A percentile compares a stretch with the other conserved stretches of the same genome.
Conservation (phyloP, 2,329 filamentous ascomycete species). For the Pseudogymnoascus sp. region DNA sequence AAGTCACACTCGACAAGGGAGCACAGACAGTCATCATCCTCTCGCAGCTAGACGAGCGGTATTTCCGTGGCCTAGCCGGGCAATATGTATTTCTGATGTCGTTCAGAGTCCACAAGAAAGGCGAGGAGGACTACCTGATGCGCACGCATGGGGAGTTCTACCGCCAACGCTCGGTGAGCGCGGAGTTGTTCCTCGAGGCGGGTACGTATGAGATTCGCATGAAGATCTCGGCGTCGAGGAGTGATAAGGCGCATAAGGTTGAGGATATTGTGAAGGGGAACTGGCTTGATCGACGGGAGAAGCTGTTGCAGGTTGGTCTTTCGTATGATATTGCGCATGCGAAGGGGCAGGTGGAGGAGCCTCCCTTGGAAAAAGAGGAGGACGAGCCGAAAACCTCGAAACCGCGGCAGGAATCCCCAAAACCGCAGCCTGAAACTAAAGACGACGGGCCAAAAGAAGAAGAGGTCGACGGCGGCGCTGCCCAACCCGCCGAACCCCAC, state of each 20-base stretch:
- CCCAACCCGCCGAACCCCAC: neutral
- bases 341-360: slow-evolving; percentile 45
- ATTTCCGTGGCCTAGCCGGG: slow-evolving; percentile 52
- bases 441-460: neutral
- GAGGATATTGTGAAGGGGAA: slow-evolving; percentile 43
- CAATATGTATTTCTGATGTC: slow-evolving; percentile 44
- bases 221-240: slow-evolving; percentile 42
- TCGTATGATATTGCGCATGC: slow-evolving; percentile 53
- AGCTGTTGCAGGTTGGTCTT: slow-evolving; percentile 50
- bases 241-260: slow-evolving; percentile 34
- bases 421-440: neutral
- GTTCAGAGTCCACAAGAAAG: slow-evolving; percentile 41
- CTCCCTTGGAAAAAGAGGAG: slow-evolving; percentile 6
- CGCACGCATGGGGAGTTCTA: slow-evolving; percentile 44
- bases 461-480: neutral
- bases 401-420: neutral
- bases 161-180: slow-evolving; percentile 48
- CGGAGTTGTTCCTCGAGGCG: slow-evolving; percentile 48
- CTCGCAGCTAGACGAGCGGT: slow-evolving; percentile 53
- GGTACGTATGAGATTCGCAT: slow-evolving; percentile 51
- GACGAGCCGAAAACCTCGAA: neutral
- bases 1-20: slow-evolving; percentile 45
- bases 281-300: slow-evolving; percentile 41
- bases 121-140: slow-evolving; percentile 50
- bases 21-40: slow-evolving; percentile 51